Conservation (phyloP, 192 early-diverging fungal species). For the Nowakowskiella sp. region DNA sequence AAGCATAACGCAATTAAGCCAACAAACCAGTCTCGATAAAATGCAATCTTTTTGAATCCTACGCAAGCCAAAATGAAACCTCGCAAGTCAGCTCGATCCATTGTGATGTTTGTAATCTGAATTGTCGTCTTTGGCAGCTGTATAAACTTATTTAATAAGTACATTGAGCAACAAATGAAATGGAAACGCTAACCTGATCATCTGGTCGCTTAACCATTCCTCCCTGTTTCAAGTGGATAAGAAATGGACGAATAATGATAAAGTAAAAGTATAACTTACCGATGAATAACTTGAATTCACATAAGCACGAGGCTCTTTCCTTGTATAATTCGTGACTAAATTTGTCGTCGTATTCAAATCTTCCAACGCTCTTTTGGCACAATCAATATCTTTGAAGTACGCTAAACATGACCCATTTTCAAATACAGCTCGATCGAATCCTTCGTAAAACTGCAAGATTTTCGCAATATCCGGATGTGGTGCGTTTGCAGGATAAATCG, state of each 20-base stretch:
- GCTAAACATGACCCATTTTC: slow-evolving; percentile 14
- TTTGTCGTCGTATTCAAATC: slow-evolving; percentile 6
- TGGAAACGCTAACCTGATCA: background rate
- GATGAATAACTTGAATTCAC: background rate
- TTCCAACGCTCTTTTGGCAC: slow-evolving; percentile 1
- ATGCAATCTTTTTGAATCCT: background rate
- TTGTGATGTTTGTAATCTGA: background rate
- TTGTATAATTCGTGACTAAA: background rate
- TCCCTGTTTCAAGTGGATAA: background rate
- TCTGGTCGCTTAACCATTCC: background rate
- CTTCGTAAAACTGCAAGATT: background rate
- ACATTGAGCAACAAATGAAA: background rate
- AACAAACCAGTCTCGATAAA: slow-evolving; percentile 1
- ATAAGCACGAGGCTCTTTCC: background rate
- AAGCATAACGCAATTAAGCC: too few relatives aligned
- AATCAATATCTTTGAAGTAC: slow-evolving; percentile 12
- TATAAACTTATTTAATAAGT: background rate
- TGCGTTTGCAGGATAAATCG: background rate
- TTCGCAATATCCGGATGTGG: slow-evolving; percentile 3
- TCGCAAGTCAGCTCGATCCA: background rate
- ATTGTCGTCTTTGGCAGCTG: background rate
- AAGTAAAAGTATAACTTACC: background rate
- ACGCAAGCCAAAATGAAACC: background rate
- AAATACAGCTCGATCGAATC: slow-evolving; percentile 11
- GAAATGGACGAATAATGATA: background rate